Conservation (phyloP, 768 basidiomycete genomes). For the Rubroboletus pulcherrimus region DNA sequence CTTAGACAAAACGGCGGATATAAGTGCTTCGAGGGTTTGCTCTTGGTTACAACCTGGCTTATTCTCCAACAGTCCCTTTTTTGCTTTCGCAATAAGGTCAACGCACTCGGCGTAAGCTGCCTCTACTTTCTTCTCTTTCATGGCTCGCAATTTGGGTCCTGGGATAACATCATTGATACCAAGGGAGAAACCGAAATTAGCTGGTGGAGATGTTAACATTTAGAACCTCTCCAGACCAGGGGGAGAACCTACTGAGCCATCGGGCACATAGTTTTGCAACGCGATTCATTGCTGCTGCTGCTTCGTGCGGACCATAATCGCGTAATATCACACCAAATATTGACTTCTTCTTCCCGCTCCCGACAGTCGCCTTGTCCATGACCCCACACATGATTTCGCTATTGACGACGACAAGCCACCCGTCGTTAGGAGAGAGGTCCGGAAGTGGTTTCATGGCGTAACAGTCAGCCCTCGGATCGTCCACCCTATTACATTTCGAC, state of each 20-base stretch:
- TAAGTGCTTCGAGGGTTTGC: constrained; percentile 94
- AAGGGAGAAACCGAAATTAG: constrained; percentile 95
- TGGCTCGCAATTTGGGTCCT: constrained; percentile 70
- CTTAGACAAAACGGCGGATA: constrained; percentile 88
- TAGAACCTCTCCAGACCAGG: neutral
- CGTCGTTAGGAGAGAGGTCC: constrained; percentile 95
- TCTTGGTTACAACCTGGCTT: constrained; percentile 98
- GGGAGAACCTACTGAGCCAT: constrained; percentile 67
- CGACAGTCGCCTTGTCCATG: constrained; percentile 97
- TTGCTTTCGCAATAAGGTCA: constrained; percentile 83
- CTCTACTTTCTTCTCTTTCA: constrained; percentile 85
- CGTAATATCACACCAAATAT: constrained; percentile 97
- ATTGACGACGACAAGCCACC: constrained; percentile 95
- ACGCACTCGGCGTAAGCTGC: constrained; percentile 86
- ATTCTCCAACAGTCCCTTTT: constrained; percentile 89
- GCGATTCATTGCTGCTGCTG: constrained; percentile 92
- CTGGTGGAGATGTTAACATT: constrained; percentile 40
- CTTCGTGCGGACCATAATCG: constrained; percentile 94
- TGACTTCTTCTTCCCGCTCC: constrained; percentile 98
- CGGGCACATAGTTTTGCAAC: constrained; percentile 94
- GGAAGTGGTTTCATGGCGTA: constrained; percentile 62
- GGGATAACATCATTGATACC: constrained; percentile 99
- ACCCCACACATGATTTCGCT: constrained; percentile 99
- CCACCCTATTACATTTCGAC: constrained; percentile 88
- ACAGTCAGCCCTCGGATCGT: constrained; percentile 66